Conservation (phyloP, 2,329 filamentous ascomycete genomes). For the Volutella citrinella region DNA sequence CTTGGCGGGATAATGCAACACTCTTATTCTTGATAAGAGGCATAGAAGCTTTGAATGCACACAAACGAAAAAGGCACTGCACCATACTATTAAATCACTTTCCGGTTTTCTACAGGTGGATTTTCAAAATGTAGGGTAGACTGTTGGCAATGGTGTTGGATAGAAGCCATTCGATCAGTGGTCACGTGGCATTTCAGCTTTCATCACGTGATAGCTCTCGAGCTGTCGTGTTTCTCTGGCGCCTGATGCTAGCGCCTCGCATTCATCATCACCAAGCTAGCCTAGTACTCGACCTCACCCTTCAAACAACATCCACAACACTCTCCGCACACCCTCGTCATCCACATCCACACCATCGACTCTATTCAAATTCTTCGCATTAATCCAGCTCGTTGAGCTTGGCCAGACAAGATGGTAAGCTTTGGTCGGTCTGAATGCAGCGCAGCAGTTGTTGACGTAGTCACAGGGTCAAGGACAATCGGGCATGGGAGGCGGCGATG, state of each 20-base stretch:
- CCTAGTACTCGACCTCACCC: constrained; percentile 21
- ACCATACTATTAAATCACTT: too few species aligned
- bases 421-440: constrained; percentile 1
- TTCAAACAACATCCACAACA: constrained; percentile 22
- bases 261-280: constrained; percentile 33
- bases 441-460: constrained; percentile 17
- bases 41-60: too few species aligned
- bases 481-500: constrained; percentile 78
- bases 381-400: constrained; percentile 27
- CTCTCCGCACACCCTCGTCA: constrained; percentile 10
- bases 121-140: too few species aligned
- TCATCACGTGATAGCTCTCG: too few species aligned
- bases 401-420: constrained; percentile 34
- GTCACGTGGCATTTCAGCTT: too few species aligned
- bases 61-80: too few species aligned
- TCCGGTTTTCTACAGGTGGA: too few species aligned
- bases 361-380: constrained; percentile 7
- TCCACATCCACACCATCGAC: constrained; percentile 3
- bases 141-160: too few species aligned
- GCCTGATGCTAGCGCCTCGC: constrained; percentile 35
- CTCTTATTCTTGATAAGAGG: too few species aligned
- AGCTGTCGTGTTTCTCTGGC: constrained; percentile 46
- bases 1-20: too few species aligned
- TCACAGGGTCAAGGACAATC: constrained; percentile 78
- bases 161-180: too few species aligned